phyloP scores from a whole-genome alignment of 441 rosid genomes.

The Lepidium campestre region DNA sequence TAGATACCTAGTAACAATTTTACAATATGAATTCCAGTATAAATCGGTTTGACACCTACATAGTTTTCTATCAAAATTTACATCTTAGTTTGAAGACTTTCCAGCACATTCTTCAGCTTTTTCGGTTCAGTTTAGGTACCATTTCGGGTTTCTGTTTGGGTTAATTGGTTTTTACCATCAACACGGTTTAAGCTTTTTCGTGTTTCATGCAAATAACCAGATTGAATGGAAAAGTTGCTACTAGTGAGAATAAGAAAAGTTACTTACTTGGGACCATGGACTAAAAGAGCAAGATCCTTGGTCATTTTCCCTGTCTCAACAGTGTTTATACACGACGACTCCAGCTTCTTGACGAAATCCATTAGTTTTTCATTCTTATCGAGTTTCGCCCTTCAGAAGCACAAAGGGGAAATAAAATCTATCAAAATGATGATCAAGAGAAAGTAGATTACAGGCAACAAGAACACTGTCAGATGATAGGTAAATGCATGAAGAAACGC shows the following conservation, averaged over 20 bases:
- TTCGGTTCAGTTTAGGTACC: neutral
- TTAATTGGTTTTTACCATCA: neutral
- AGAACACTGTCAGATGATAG: neutral
- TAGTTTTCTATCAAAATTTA: neutral
- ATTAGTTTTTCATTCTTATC: slow-evolving; percentile 64
- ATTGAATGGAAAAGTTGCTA: neutral
- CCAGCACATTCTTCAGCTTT: neutral
- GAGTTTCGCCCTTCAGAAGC: slow-evolving; percentile 65
- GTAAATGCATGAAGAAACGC: slow-evolving; percentile 2
- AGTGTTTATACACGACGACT: slow-evolving; percentile 73
- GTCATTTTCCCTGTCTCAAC: slow-evolving; percentile 94
- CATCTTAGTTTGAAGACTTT: neutral
- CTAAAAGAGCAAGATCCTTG: slow-evolving; percentile 84
- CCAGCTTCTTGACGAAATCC: slow-evolving; percentile 76
- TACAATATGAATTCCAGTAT: neutral
- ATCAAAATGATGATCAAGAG: neutral
- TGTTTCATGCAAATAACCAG: slow-evolving; percentile 1
- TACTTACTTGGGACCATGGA: slow-evolving; percentile 76
- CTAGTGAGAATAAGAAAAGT: neutral
- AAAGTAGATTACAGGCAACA: neutral
- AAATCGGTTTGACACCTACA: neutral
- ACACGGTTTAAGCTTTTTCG: neutral
- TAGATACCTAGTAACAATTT: neutral
- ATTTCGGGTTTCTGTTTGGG: neutral
- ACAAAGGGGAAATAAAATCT: neutral